These are phyloP conservation scores for Mucuna pruriens DNA, from an alignment of 306 rosid genomes.

Conservation along the genomic window DNA sequence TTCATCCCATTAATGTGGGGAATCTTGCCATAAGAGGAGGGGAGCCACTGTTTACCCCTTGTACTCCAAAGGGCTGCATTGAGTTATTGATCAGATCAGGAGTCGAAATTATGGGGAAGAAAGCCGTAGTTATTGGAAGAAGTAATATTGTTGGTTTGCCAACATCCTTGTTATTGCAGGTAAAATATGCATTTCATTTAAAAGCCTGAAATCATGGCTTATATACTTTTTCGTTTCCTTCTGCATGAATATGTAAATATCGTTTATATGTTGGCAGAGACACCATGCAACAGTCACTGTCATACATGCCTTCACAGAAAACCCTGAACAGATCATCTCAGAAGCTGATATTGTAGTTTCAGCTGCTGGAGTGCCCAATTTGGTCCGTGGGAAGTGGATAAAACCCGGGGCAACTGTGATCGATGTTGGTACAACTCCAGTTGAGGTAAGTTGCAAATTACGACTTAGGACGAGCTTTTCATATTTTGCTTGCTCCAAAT, in stretches of 20 bases:
- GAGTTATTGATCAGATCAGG: conserved; percentile 90
- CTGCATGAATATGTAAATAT: conserved; percentile 16
- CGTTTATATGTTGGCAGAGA: conserved; percentile 61
- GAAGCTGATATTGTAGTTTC: conserved; percentile 87
- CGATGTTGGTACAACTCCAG: conserved; percentile 86
- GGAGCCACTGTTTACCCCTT: conserved; percentile 89
- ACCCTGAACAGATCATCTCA: conserved; percentile 69
- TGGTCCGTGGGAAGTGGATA: conserved; percentile 91
- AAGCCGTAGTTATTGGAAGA: conserved; percentile 87
- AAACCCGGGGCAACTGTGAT: conserved; percentile 85
- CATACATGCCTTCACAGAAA: conserved; percentile 74
- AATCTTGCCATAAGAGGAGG: conserved; percentile 85
- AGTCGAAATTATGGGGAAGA: conserved; percentile 75
- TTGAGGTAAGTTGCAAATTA: conserved; percentile 63
- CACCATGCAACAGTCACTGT: conserved; percentile 89
- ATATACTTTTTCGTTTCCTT: background rate
- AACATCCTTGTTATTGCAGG: conserved; percentile 86
- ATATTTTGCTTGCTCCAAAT: background rate
- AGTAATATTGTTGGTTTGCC: conserved; percentile 94
- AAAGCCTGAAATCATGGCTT: conserved; percentile 1
- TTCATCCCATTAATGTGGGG: conserved; percentile 86
- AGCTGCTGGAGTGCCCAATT: conserved; percentile 91
- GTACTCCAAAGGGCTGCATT: conserved; percentile 92
- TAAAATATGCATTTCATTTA: conserved; percentile 22
- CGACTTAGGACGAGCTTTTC: conserved; percentile 10